phyloP scores from a whole-genome alignment of 768 basidiomycete species.

The Tricholoma flavovirens region DNA sequence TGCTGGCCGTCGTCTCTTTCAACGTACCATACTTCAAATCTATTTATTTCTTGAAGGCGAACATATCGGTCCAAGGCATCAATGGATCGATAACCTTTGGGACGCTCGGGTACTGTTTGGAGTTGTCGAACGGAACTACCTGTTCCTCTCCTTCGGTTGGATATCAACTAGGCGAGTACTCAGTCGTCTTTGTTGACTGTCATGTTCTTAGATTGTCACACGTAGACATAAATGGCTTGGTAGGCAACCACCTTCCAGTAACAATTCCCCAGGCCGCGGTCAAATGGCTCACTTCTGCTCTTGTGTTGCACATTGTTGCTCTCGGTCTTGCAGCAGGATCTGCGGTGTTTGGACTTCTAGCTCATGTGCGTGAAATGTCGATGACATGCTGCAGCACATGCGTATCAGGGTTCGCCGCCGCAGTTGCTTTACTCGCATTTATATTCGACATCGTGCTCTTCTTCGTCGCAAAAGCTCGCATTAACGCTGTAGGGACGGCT shows the following conservation, averaged over 20 bases:
- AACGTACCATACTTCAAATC: conserved; percentile 87
- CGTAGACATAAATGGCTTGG: conserved; percentile 75
- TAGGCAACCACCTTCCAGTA: conserved; percentile 60
- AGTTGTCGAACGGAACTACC: conserved; percentile 46
- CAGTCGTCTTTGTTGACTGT: conserved; percentile 1
- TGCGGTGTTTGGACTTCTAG: conserved; percentile 78
- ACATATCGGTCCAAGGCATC: conserved; percentile 38
- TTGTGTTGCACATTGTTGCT: conserved; percentile 89
- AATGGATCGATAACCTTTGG: conserved; percentile 77
- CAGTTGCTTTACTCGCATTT: conserved; percentile 78
- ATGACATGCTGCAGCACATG: conserved; percentile 81
- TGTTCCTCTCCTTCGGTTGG: conserved; percentile 83
- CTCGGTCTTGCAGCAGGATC: conserved; percentile 67
- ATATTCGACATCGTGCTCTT: conserved; percentile 91
- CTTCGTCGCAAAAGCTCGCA: conserved; percentile 80
- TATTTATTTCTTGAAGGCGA: conserved; percentile 83
- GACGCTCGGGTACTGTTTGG: conserved; percentile 82
- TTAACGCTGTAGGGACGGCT: conserved; percentile 75
- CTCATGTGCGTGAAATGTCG: conserved; percentile 82
- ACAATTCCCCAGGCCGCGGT: conserved; percentile 78
- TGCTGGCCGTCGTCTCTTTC: conserved; percentile 85
- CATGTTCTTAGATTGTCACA: conserved; percentile 6
- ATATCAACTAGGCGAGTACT: conserved; percentile 74
- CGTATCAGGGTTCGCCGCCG: conserved; percentile 75
- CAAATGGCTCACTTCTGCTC: conserved; percentile 93